Percentiles rank a stretch among this genome's conserved stretches.
These are phyloP conservation scores for Skeletonema tropicum DNA, from an alignment of 108 stramenopile species.

Conservation along the genomic window DNA sequence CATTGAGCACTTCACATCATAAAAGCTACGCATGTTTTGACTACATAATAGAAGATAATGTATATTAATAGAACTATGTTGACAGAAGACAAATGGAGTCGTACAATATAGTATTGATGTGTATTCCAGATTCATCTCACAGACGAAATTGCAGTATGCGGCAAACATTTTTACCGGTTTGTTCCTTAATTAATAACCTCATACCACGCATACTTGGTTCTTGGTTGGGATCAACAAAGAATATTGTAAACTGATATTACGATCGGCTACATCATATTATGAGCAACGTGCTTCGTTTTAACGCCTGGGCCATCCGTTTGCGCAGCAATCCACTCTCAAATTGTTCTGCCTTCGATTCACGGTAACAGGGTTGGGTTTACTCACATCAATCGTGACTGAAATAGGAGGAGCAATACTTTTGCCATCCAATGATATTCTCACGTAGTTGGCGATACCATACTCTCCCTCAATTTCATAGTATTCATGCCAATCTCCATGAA, in stretches of 20 bases:
- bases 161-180: too few species aligned
- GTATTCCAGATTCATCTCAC: too few species aligned
- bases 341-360: slow-evolving; percentile 29
- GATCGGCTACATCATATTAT: too few species aligned
- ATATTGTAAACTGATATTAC: too few species aligned
- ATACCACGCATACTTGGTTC: too few species aligned
- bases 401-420: slow-evolving; percentile 25
- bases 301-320: slow-evolving; percentile 33
- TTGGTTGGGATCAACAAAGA: too few species aligned
- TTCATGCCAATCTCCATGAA: slow-evolving; percentile 57
- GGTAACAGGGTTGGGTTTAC: slow-evolving; percentile 28
- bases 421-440: slow-evolving; percentile 44
- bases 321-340: slow-evolving; percentile 41
- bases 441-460: slow-evolving; percentile 33
- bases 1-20: slow-evolving; percentile 39
- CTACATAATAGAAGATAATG: background rate
- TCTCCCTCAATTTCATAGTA: slow-evolving; percentile 34
- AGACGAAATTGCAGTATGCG: too few species aligned
- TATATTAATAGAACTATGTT: background rate
- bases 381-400: slow-evolving; percentile 30
- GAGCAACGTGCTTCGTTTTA: too few species aligned
- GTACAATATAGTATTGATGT: too few species aligned
- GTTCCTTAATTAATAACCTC: too few species aligned
- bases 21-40: background rate
- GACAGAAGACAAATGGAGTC: too few species aligned